Percentiles rank a stretch among this genome's conserved stretches.
Conservation (phyloP, 805 yeast genomes). For the Kodamaea leandrae region DNA sequence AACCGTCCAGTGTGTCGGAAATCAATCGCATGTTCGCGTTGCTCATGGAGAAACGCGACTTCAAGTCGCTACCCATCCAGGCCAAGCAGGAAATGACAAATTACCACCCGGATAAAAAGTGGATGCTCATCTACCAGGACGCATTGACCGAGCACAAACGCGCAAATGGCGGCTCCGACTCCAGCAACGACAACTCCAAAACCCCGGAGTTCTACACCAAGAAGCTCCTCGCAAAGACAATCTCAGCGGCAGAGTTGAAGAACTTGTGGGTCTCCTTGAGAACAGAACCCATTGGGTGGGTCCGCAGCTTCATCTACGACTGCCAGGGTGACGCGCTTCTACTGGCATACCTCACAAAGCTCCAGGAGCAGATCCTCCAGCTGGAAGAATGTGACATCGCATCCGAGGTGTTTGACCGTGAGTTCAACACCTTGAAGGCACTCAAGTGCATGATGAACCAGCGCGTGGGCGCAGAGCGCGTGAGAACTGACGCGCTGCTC, state of each 20-base stretch:
- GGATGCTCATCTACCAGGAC: conserved; percentile 90
- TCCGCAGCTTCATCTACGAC: conserved; percentile 61
- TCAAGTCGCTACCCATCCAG: conserved; percentile 62
- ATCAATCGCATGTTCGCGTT: conserved; percentile 74
- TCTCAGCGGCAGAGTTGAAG: conserved; percentile 68
- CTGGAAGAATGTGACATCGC: conserved; percentile 35
- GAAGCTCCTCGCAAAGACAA: conserved; percentile 64
- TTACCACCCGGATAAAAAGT: conserved; percentile 75
- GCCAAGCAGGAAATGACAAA: conserved; percentile 76
- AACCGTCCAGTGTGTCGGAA: conserved; percentile 62
- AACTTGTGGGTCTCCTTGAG: conserved; percentile 88
- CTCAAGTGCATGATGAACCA: conserved; percentile 70
- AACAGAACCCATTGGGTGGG: conserved; percentile 86
- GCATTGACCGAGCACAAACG: conserved; percentile 72
- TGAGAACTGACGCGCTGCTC: conserved; percentile 41
- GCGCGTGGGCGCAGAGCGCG: conserved; percentile 59
- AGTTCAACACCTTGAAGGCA: conserved; percentile 73
- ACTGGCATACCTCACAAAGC: conserved; percentile 49
- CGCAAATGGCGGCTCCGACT: conserved; percentile 22
- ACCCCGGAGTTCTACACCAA: conserved; percentile 78
- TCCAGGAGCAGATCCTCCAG: conserved; percentile 48
- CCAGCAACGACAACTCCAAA: conserved; percentile 28
- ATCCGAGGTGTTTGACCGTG: conserved; percentile 61
- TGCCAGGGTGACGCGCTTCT: conserved; percentile 81
- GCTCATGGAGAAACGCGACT: conserved; percentile 80